phyloP scores from a whole-genome alignment of 1,284 basidiomycete species.

The Microbotryum silenes-acaulis region DNA sequence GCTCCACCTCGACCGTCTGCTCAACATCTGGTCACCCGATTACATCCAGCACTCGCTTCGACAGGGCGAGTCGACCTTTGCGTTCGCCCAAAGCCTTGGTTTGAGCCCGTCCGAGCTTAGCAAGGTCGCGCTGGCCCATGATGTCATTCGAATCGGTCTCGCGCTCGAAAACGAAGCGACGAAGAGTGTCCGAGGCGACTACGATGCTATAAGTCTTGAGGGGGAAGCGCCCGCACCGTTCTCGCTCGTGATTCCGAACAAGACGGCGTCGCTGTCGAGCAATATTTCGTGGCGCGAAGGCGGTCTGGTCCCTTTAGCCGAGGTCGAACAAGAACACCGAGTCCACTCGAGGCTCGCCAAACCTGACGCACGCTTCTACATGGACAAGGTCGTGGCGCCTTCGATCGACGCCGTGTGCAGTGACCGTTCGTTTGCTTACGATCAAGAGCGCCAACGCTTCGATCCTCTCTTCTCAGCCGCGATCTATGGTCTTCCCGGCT shows the following conservation, averaged over 20 bases:
- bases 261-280: slow-evolving; percentile 33
- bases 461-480: slow-evolving; percentile 57
- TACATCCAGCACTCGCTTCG: slow-evolving; percentile 67
- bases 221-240: neutral
- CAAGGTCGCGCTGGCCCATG: slow-evolving; percentile 51
- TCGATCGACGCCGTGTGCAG: slow-evolving; percentile 65
- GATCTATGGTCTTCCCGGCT: slow-evolving; percentile 75
- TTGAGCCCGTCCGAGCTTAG: slow-evolving; percentile 55
- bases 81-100: slow-evolving; percentile 66
- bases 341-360: slow-evolving; percentile 70
- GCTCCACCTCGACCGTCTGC: slow-evolving; percentile 59
- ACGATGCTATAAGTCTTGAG: neutral
- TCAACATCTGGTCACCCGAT: slow-evolving; percentile 86
- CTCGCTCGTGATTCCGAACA: neutral
- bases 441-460: slow-evolving; percentile 45
- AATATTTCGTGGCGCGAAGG: slow-evolving; percentile 34
- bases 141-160: slow-evolving; percentile 19
- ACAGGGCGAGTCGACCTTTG: slow-evolving; percentile 53
- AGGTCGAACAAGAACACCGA: slow-evolving; percentile 60
- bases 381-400: slow-evolving; percentile 76
- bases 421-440: slow-evolving; percentile 71
- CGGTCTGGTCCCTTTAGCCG: slow-evolving; percentile 52
- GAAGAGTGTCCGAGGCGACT: slow-evolving; percentile 3
- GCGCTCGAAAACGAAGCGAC: slow-evolving; percentile 8
- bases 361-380: slow-evolving; percentile 67